A percentile compares a stretch with the other conserved stretches of the same genome.
These are phyloP conservation scores for Suillus lakei DNA, from an alignment of 768 basidiomycete species.

Conservation along the genomic window DNA sequence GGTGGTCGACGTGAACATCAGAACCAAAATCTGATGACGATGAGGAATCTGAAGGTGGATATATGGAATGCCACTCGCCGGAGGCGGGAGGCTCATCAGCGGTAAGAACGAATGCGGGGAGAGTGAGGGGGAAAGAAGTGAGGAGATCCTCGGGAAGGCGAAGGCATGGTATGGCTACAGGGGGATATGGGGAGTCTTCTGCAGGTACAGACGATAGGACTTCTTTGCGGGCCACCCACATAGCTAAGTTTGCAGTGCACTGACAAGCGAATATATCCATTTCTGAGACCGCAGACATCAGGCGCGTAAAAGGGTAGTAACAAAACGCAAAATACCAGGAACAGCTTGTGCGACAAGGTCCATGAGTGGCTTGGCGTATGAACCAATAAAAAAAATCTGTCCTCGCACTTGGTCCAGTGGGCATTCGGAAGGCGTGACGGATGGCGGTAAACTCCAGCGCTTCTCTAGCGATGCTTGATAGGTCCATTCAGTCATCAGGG, in stretches of 20 bases:
- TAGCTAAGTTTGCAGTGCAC: conserved; percentile 68
- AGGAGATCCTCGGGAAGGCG: conserved; percentile 49
- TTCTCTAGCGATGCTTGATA: conserved; percentile 88
- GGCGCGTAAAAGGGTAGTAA: background rate
- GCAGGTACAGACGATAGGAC: conserved; percentile 38
- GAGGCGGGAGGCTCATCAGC: conserved; percentile 29
- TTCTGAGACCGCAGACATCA: conserved; percentile 44
- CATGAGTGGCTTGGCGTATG: conserved; percentile 84
- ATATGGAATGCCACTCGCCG: conserved; percentile 28
- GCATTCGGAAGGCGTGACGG: conserved; percentile 51
- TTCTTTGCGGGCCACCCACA: conserved; percentile 64
- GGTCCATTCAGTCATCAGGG: conserved; percentile 89
- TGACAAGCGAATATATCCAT: conserved; percentile 69
- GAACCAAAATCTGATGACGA: conserved; percentile 33
- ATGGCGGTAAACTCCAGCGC: conserved; percentile 69
- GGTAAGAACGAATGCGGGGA: conserved; percentile 47
- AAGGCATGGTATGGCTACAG: conserved; percentile 27
- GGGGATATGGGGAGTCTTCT: conserved; percentile 1
- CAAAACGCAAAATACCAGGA: conserved; percentile 53
- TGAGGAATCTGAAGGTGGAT: conserved; percentile 33
- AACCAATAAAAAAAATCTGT: conserved; percentile 88
- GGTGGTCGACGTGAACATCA: conserved; percentile 21
- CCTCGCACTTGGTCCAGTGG: conserved; percentile 72
- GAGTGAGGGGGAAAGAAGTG: conserved; percentile 59
- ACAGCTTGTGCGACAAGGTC: conserved; percentile 73